Evolutionary conservation across 1,284 basidiomycete species (phyloP).

Genomic region (Macrocybe sp.): DNA sequence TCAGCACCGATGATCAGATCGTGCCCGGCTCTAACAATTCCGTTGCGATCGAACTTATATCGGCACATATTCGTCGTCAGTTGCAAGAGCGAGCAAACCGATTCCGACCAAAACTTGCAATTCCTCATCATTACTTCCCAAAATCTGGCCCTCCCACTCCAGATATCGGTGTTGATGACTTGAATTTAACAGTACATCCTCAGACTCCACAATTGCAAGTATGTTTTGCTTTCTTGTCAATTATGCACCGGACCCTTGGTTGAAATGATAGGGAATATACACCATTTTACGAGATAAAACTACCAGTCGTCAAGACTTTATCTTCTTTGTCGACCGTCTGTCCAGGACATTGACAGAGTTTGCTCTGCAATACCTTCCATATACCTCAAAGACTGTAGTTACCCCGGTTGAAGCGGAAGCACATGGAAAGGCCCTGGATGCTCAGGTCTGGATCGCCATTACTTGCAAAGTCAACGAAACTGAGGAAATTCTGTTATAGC

Average conservation of each 20-base stretch:
- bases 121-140: constrained; percentile 32
- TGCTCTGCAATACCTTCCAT: constrained; percentile 80
- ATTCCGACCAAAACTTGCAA: constrained; percentile 72
- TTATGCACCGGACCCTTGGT: constrained; percentile 1
- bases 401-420: constrained; percentile 65
- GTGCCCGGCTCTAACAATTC: constrained; percentile 86
- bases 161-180: constrained; percentile 32
- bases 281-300: constrained; percentile 76
- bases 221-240: constrained; percentile 9
- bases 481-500: constrained; percentile 27
- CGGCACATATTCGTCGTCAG: constrained; percentile 85
- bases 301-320: constrained; percentile 79
- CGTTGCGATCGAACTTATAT: constrained; percentile 92
- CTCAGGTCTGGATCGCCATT: constrained; percentile 35
- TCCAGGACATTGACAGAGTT: constrained; percentile 84
- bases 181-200: constrained; percentile 66
- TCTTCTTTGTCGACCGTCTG: constrained; percentile 85
- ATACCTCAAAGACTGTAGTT: constrained; percentile 52
- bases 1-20: constrained; percentile 50
- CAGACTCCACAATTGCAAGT: constrained; percentile 83
- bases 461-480: constrained; percentile 6
- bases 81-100: constrained; percentile 72
- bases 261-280: constrained; percentile 68
- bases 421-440: constrained; percentile 59
- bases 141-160: constrained; percentile 27